A percentile compares a stretch with the other conserved stretches of the same genome.
Evolutionary conservation across 2,329 filamentous ascomycete species (phyloP).

Genomic region (Monilinia fructicola): DNA sequence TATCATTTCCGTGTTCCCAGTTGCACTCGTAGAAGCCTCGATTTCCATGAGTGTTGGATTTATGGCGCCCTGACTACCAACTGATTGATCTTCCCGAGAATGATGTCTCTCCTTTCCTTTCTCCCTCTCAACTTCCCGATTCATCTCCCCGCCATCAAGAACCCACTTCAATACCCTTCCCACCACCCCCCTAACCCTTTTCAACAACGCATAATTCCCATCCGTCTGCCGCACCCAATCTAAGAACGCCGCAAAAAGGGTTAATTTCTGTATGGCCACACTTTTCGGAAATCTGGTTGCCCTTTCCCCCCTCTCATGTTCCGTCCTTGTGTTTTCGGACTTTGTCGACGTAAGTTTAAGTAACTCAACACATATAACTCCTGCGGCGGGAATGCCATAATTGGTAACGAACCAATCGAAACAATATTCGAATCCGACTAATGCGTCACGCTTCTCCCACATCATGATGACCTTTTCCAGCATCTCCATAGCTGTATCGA

Average conservation of each 20-base stretch:
- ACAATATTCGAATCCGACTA: too few relatives aligned
- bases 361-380: slow-evolving; percentile 38
- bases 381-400: slow-evolving; percentile 37
- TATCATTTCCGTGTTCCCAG: too few relatives aligned
- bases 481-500: too few relatives aligned
- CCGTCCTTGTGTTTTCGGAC: neutral
- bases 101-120: neutral
- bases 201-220: slow-evolving; percentile 35
- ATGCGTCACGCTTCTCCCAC: too few relatives aligned
- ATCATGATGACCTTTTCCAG: too few relatives aligned
- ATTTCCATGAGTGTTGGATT: neutral
- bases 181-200: slow-evolving; percentile 14
- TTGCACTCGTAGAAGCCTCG: neutral
- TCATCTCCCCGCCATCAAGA: slow-evolving; percentile 3
- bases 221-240: slow-evolving; percentile 40
- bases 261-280: slow-evolving; percentile 37
- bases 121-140: neutral
- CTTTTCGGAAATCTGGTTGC: slow-evolving; percentile 33
- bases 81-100: too few relatives aligned
- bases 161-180: slow-evolving; percentile 4
- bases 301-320: neutral
- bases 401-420: neutral
- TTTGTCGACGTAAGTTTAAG: slow-evolving; percentile 28
- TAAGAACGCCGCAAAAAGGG: slow-evolving; percentile 38
- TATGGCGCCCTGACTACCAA: too few relatives aligned